Evolutionary conservation across 202 grass and related monocot species (phyloP).

Genomic region (Tripidium arundinaceum): DNA sequence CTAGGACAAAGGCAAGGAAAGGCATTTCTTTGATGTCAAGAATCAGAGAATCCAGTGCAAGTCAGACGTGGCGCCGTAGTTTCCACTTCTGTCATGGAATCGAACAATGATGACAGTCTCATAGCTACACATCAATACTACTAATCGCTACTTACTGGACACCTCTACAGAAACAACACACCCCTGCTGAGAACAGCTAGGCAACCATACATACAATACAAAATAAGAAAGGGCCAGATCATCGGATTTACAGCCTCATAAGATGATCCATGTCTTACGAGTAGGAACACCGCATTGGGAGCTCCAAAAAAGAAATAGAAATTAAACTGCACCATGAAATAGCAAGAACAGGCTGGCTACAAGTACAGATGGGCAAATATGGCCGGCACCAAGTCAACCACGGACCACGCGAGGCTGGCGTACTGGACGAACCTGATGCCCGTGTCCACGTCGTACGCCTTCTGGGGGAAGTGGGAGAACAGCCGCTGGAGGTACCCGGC

Average conservation of each 20-base stretch:
- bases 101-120: background rate
- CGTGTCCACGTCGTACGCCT: constrained; percentile 81
- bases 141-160: background rate
- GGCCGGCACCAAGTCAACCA: constrained; percentile 83
- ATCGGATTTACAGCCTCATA: constrained; percentile 40
- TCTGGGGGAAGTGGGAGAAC: constrained; percentile 58
- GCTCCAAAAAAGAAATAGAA: background rate
- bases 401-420: constrained; percentile 81
- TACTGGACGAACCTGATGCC: constrained; percentile 96
- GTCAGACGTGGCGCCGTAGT: background rate
- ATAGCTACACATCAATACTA: background rate
- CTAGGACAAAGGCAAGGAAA: background rate
- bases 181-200: background rate
- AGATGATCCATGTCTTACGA: constrained; percentile 6
- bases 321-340: background rate
- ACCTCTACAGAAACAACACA: constrained; percentile 17
- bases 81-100: background rate
- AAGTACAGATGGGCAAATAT: constrained; percentile 65
- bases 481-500: constrained; percentile 59
- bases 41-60: background rate
- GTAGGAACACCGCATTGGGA: background rate
- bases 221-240: background rate
- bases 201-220: background rate
- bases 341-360: constrained; percentile 34
- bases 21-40: constrained; percentile 11